These are phyloP conservation scores for Spergularia azorica DNA, from an alignment of 179 eudicot species.

Conservation along the genomic window DNA sequence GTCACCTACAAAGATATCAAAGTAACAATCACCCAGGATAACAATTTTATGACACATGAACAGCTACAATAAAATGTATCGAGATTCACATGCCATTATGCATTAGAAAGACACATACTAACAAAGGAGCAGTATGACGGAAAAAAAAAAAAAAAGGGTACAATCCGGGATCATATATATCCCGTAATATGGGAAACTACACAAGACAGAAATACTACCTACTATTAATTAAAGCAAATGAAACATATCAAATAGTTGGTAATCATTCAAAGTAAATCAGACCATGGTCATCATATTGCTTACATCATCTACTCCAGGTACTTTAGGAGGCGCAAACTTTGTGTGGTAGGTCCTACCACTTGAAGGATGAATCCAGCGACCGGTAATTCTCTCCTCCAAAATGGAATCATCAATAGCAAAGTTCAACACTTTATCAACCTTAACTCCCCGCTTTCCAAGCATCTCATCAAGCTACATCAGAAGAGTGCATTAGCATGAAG, in stretches of 20 bases:
- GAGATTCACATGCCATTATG: not conserved
- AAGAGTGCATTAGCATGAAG: constrained; percentile 10
- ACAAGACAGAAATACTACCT: no score
- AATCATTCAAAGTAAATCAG: no score
- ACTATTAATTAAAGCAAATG: no score
- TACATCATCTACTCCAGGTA: constrained; percentile 90
- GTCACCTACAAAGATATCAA: constrained; percentile 54
- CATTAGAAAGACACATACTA: no score
- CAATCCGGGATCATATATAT: no score
- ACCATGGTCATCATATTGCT: constrained; percentile 20
- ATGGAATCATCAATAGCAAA: constrained; percentile 93
- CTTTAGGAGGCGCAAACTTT: constrained; percentile 94
- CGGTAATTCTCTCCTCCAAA: constrained; percentile 96
- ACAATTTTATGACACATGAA: not conserved
- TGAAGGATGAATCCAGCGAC: constrained; percentile 92
- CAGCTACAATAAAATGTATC: not conserved
- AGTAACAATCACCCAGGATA: not conserved
- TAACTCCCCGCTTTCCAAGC: constrained; percentile 78
- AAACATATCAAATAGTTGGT: not conserved
- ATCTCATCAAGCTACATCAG: constrained; percentile 87
- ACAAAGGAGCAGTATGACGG: no score
- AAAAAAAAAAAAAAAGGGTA: no score
- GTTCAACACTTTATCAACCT: constrained; percentile 88
- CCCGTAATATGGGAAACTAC: no score
- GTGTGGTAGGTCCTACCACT: constrained; percentile 97